Percentiles rank a stretch among this genome's conserved stretches.
These are phyloP conservation scores for Fragilaria radians DNA, from an alignment of 108 stramenopile genomes.

Conservation along the genomic window DNA sequence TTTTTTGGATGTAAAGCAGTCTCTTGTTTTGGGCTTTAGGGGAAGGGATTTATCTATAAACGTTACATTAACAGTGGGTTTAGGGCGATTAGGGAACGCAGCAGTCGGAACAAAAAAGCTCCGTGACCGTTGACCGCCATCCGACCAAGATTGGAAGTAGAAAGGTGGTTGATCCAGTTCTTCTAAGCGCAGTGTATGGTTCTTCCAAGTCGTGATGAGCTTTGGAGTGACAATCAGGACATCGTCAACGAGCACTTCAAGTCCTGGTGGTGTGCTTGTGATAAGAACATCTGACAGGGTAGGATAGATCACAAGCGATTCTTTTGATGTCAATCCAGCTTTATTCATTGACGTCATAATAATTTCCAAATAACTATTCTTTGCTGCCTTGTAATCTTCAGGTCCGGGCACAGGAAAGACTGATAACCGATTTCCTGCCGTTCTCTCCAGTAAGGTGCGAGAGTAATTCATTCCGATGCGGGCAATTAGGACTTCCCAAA, in stretches of 20 bases:
- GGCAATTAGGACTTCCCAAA: slow-evolving; percentile 27
- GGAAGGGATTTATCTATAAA: neutral
- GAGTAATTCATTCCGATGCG: slow-evolving; percentile 18
- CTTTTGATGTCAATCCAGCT: slow-evolving; percentile 13
- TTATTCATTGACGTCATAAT: slow-evolving; percentile 20
- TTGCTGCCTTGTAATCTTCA: slow-evolving; percentile 23
- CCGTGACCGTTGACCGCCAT: neutral
- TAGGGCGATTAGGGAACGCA: neutral
- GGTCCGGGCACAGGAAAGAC: slow-evolving; percentile 17
- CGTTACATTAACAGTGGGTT: neutral
- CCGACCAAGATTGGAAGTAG: slow-evolving; percentile 10
- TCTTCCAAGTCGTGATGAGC: slow-evolving; percentile 15
- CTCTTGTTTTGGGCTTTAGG: neutral
- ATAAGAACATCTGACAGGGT: slow-evolving; percentile 6
- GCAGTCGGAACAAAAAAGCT: neutral
- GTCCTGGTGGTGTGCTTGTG: slow-evolving; percentile 14
- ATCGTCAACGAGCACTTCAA: slow-evolving; percentile 11
- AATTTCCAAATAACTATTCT: slow-evolving; percentile 24
- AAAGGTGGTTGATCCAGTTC: slow-evolving; percentile 12
- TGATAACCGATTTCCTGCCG: slow-evolving; percentile 12
- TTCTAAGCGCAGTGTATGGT: slow-evolving; percentile 10
- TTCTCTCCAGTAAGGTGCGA: slow-evolving; percentile 25
- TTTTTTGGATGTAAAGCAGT: neutral
- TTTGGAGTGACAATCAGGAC: slow-evolving; percentile 13
- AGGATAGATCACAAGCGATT: slow-evolving; percentile 10